Percentiles rank a stretch among this genome's conserved stretches.
Evolutionary conservation across 176 grass and related monocot genomes (phyloP).

Genomic region (Carex scoparia): DNA sequence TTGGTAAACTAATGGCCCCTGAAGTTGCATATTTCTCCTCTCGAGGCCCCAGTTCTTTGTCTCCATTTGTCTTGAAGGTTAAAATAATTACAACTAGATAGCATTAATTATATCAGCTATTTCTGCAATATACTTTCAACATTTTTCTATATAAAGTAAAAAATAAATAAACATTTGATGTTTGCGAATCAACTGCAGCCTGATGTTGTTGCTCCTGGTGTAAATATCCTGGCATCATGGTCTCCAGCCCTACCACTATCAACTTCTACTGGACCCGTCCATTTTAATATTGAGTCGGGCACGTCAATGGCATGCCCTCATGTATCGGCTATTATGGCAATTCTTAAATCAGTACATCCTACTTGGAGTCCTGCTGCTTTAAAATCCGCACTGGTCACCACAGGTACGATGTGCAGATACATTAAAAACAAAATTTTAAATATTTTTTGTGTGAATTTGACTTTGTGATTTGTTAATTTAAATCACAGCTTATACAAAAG

Average conservation of each 20-base stretch:
- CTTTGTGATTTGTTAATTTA: background rate
- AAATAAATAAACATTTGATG: background rate
- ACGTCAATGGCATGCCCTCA: constrained; percentile 97
- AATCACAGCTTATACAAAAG: constrained; percentile 46
- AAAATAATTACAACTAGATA: background rate
- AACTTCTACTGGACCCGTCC: constrained; percentile 36
- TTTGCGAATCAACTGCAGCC: constrained; percentile 44
- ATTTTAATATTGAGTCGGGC: constrained; percentile 89
- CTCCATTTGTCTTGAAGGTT: constrained; percentile 83
- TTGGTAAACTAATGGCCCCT: constrained; percentile 73
- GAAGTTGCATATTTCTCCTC: constrained; percentile 96
- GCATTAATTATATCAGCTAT: background rate
- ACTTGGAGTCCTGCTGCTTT: constrained; percentile 82
- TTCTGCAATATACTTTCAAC: background rate
- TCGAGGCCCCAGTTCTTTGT: constrained; percentile 78
- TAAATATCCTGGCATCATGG: constrained; percentile 95
- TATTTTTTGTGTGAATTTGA: background rate
- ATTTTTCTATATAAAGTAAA: background rate
- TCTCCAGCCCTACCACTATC: constrained; percentile 65
- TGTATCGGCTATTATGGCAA: constrained; percentile 58
- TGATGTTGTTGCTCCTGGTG: constrained; percentile 82
- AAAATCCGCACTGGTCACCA: constrained; percentile 91
- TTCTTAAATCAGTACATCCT: constrained; percentile 85
- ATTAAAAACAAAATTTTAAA: background rate
- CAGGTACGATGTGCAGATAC: constrained; percentile 22